Percentiles rank a stretch among this genome's conserved stretches.
These are phyloP conservation scores for Pilasporangium apinafurcum DNA, from an alignment of 352 stramenopile genomes.

Conservation along the genomic window DNA sequence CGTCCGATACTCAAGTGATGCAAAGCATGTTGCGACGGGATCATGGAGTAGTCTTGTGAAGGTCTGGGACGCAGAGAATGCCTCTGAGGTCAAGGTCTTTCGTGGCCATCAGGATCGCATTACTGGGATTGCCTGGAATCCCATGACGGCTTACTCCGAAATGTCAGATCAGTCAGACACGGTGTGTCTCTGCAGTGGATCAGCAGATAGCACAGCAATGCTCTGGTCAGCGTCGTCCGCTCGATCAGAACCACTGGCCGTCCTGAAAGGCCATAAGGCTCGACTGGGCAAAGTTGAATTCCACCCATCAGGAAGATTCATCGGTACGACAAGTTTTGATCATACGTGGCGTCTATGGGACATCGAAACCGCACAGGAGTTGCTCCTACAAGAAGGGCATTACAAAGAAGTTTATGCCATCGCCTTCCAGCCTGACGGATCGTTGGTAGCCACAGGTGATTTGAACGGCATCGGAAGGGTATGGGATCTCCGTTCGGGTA, in stretches of 20 bases:
- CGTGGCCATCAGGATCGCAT: constrained; percentile 85
- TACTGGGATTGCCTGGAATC: constrained; percentile 83
- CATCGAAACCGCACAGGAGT: constrained; percentile 85
- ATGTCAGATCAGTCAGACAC: constrained; percentile 51
- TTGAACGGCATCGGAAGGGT: constrained; percentile 90
- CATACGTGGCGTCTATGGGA: constrained; percentile 98
- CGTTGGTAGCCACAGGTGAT: constrained; percentile 92
- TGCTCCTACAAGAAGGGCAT: constrained; percentile 96
- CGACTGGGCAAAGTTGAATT: constrained; percentile 89
- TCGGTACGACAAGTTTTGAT: constrained; percentile 96
- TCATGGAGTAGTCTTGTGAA: constrained; percentile 94
- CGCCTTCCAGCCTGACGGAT: constrained; percentile 94
- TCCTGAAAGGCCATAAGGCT: constrained; percentile 64
- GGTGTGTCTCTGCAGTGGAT: constrained; percentile 72
- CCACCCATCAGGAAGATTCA: constrained; percentile 89
- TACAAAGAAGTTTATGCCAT: constrained; percentile 94
- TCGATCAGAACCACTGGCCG: constrained; percentile 45
- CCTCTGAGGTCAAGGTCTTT: constrained; percentile 65
- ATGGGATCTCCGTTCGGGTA: constrained; percentile 96
- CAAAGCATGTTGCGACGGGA: constrained; percentile 74
- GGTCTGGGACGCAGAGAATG: constrained; percentile 87
- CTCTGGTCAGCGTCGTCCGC: constrained; percentile 65
- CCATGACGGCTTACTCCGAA: constrained; percentile 34
- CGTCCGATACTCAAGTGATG: constrained; percentile 60
- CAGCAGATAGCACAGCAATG: constrained; percentile 67